Evolutionary conservation across 805 yeast genomes (phyloP).

Genomic region (Kuraishia capsulata): DNA sequence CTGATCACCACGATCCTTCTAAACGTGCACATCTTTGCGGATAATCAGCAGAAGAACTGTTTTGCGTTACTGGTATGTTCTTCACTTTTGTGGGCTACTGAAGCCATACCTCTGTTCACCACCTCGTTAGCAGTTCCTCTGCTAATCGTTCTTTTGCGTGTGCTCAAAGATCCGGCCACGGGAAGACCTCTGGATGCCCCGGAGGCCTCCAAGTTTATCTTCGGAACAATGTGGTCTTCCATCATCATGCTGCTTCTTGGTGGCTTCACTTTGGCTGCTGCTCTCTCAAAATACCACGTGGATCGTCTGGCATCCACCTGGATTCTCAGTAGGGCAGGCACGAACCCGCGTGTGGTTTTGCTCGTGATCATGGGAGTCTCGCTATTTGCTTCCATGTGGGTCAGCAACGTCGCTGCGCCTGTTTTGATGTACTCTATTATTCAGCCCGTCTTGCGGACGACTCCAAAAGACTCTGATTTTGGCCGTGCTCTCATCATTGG

Average conservation of each 20-base stretch:
- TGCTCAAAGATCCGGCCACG: slow-evolving; percentile 47
- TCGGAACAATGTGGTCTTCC: slow-evolving; percentile 91
- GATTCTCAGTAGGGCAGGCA: slow-evolving; percentile 76
- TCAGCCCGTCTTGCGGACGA: slow-evolving; percentile 79
- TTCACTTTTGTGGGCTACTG: slow-evolving; percentile 92
- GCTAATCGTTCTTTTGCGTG: slow-evolving; percentile 63
- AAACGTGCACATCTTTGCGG: slow-evolving; percentile 48
- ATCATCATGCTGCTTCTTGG: slow-evolving; percentile 85
- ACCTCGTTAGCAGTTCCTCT: slow-evolving; percentile 82
- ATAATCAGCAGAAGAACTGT: slow-evolving; percentile 64
- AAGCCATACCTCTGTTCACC: slow-evolving; percentile 83
- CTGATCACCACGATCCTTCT: slow-evolving; percentile 39
- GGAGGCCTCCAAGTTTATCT: slow-evolving; percentile 69
- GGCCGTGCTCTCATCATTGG: slow-evolving; percentile 83
- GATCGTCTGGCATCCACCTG: slow-evolving; percentile 81
- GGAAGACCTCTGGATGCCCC: slow-evolving; percentile 47
- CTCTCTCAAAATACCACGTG: slow-evolving; percentile 80
- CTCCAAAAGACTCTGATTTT: slow-evolving; percentile 70
- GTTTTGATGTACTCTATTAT: slow-evolving; percentile 85
- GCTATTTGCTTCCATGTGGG: slow-evolving; percentile 86
- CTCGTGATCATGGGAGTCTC: slow-evolving; percentile 82
- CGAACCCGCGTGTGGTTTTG: slow-evolving; percentile 69
- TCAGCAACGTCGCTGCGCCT: slow-evolving; percentile 95
- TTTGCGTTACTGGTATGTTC: slow-evolving; percentile 76
- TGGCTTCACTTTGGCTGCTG: slow-evolving; percentile 93